Conservation (phyloP, 495 filamentous ascomycete genomes). For the Diplogelasinospora grovesii region DNA sequence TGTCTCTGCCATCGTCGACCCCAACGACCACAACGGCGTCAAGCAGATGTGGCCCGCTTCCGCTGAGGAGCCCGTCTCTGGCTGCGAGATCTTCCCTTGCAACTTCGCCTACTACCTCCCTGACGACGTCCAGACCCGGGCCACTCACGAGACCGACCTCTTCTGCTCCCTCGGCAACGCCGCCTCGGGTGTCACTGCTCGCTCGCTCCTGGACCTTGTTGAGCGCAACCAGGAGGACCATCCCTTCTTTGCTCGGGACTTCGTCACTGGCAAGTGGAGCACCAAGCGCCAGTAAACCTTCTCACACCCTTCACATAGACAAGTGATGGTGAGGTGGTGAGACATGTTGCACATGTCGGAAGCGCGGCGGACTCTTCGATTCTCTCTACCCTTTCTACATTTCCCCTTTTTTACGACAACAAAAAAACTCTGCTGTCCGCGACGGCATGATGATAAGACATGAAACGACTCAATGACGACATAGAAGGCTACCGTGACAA, state of each 20-base stretch:
- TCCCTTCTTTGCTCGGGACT: conserved; percentile 10
- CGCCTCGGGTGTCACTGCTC: neutral
- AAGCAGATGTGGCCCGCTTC: conserved; percentile 40
- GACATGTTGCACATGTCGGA: too few species aligned
- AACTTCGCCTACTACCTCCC: conserved; percentile 42
- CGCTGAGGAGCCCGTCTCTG: conserved; percentile 24
- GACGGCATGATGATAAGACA: too few species aligned
- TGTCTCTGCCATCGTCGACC: conserved; percentile 49
- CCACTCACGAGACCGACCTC: conserved; percentile 30
- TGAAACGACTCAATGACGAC: too few species aligned
- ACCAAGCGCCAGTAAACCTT: neutral
- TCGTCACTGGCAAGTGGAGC: conserved; percentile 8
- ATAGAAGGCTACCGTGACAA: too few species aligned
- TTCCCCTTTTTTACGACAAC: too few species aligned
- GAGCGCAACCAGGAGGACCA: neutral
- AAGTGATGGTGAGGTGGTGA: too few species aligned
- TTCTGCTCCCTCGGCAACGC: conserved; percentile 34
- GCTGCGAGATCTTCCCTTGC: conserved; percentile 44
- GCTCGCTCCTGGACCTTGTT: neutral
- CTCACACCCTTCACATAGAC: too few species aligned
- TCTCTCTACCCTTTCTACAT: too few species aligned
- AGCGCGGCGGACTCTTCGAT: too few species aligned
- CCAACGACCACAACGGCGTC: conserved; percentile 36
- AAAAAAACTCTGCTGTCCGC: too few species aligned
- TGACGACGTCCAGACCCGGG: conserved; percentile 42